Evolutionary conservation across 2,329 filamentous ascomycete species (phyloP), one percentile per base, ranked within the genome.

Genomic region (Cordyceps cicadae): DNA sequence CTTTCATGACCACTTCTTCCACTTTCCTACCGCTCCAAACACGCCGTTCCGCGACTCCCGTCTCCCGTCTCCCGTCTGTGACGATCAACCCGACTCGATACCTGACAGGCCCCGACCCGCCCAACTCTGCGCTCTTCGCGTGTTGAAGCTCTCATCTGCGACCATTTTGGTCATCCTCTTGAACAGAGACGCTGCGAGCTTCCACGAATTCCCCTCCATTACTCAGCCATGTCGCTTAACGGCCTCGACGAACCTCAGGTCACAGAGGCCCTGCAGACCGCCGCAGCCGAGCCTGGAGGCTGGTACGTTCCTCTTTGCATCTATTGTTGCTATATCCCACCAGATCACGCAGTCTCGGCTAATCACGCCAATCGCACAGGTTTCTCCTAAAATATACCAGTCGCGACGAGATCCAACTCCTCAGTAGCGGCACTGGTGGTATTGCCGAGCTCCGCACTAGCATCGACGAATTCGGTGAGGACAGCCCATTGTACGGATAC

Each of bases 301-400:
- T 99, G 94, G 94, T 97, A 83, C 75, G 89, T 62, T 64, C 52
- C 34, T 32, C 41, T 17, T 32, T 11, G 24, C 43, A 48, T 15
- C 3, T n/a, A 19, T 21, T 34, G 48, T 37, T 12, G 34, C 34
- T 11, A 37, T 14, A 51, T 17, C 45, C 56, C 14, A 19, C 17
- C 50, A 14, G 43, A n/a, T 26, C 43, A 9, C 46, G 21, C 3
- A 14, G 11, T 34, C n/a, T 48, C n/a, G 14, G 48, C 64, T 64
- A 63, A 70, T 59, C 62, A 66, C 41, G 68, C 63, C 53, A 63
- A 63, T 61, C 32, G 59, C 58, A 52, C 62, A 97, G 94, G 94
- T 94, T 99, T 70, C 84, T 97, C 64, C 85, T 99, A 67, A 92
- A 93, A 72, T 99, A 99, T 76, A 81, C 85, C 64, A 88, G 88